These are phyloP conservation scores for Staphylotrichum tortipilum DNA, from an alignment of 495 filamentous ascomycete genomes.

Conservation along the genomic window DNA sequence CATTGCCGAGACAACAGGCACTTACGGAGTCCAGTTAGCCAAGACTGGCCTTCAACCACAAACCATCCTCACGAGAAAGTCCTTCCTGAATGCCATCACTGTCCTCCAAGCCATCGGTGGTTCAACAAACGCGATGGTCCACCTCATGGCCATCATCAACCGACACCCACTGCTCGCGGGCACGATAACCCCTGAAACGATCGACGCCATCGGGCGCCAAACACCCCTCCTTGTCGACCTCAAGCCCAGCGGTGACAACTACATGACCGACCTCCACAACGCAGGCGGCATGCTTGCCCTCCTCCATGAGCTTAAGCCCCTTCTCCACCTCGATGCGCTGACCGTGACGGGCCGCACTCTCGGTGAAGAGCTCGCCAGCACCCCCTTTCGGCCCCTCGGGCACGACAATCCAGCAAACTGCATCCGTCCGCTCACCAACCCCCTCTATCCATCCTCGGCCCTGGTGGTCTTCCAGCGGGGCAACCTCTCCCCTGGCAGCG, in stretches of 20 bases:
- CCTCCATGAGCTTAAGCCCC: slow-evolving; percentile 45
- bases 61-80: slow-evolving; percentile 47
- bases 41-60: slow-evolving; percentile 37
- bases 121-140: slow-evolving; percentile 60
- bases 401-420: slow-evolving; percentile 6
- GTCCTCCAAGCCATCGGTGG: slow-evolving; percentile 64
- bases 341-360: slow-evolving; percentile 53
- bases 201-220: slow-evolving; percentile 52
- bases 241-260: slow-evolving; percentile 60
- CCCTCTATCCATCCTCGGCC: slow-evolving; percentile 47
- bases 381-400: slow-evolving; percentile 36
- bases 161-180: slow-evolving; percentile 49
- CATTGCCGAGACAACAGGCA: slow-evolving; percentile 56
- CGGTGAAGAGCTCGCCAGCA: slow-evolving; percentile 44
- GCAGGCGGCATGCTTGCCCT: slow-evolving; percentile 57
- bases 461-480: slow-evolving; percentile 45
- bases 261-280: slow-evolving; percentile 66
- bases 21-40: slow-evolving; percentile 39
- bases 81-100: slow-evolving; percentile 59
- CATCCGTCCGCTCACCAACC: slow-evolving; percentile 44
- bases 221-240: slow-evolving; percentile 58
- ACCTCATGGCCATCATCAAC: slow-evolving; percentile 56
- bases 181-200: slow-evolving; percentile 47
- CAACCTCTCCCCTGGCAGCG: slow-evolving; percentile 47
- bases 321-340: slow-evolving; percentile 48